Conservation (phyloP, 2,329 filamentous ascomycete species). For the Colletotrichum sp. region DNA sequence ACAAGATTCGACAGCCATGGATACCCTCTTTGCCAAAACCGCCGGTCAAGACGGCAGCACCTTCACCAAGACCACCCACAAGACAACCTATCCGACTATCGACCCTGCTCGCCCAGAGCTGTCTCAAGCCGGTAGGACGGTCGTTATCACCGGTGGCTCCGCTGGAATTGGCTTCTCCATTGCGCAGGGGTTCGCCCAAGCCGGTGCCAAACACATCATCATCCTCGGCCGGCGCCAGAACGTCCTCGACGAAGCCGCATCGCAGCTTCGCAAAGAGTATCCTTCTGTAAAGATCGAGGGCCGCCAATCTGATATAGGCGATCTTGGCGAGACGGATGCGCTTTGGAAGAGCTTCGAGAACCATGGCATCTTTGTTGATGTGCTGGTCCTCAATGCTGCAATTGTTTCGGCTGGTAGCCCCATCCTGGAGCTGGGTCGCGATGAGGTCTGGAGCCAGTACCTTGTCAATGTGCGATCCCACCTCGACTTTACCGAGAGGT, state of each 20-base stretch:
- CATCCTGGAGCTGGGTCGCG: constrained; percentile 9
- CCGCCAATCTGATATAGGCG: not conserved
- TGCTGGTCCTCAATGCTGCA: constrained; percentile 33
- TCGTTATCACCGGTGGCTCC: constrained; percentile 71
- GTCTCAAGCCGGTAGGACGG: constrained; percentile 49
- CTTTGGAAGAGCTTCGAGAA: constrained; percentile 7
- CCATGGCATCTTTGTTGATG: constrained; percentile 27
- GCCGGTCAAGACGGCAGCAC: not conserved
- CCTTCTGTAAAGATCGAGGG: not conserved
- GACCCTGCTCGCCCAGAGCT: constrained; percentile 38
- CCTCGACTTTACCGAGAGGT: constrained; percentile 20
- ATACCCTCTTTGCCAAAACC: not conserved
- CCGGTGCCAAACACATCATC: constrained; percentile 40
- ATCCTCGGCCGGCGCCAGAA: constrained; percentile 40
- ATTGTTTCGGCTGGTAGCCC: not conserved
- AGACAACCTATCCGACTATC: constrained; percentile 39
- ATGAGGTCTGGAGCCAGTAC: constrained; percentile 15
- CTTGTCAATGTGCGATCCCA: constrained; percentile 18
- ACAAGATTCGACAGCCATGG: not conserved
- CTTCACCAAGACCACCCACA: constrained; percentile 36
- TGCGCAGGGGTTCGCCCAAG: constrained; percentile 58
- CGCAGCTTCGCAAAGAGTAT: not conserved
- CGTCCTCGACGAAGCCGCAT: constrained; percentile 32
- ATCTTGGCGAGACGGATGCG: not conserved
- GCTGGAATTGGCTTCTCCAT: constrained; percentile 70